These are phyloP conservation scores for Echria macrotheca DNA, from an alignment of 495 filamentous ascomycete genomes.

Conservation along the genomic window DNA sequence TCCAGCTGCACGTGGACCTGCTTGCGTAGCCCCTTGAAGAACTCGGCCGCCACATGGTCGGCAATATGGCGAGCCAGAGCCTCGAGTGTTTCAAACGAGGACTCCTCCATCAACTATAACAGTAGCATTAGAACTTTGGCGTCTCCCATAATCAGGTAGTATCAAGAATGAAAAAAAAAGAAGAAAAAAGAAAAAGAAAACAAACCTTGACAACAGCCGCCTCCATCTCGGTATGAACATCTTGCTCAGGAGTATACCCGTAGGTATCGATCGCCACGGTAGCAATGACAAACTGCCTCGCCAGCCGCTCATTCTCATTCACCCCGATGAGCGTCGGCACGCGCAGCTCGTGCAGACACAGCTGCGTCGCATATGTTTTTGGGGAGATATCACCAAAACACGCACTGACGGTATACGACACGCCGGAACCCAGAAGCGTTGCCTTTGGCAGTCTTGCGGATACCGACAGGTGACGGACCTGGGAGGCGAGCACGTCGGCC, in stretches of 20 bases:
- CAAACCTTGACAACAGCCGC: conserved; percentile 44
- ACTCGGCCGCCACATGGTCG: conserved; percentile 31
- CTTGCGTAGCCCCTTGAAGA: conserved; percentile 17
- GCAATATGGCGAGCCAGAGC: conserved; percentile 47
- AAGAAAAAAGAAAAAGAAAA: not conserved
- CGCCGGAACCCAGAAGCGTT: conserved; percentile 42
- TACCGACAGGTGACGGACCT: conserved; percentile 34
- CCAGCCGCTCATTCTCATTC: conserved; percentile 51
- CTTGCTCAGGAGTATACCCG: conserved; percentile 19
- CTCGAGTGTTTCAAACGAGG: conserved; percentile 60
- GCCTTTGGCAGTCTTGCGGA: conserved; percentile 48
- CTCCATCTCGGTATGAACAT: conserved; percentile 46
- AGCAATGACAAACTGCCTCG: conserved; percentile 53
- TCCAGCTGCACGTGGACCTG: conserved; percentile 47
- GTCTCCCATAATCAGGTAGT: not conserved
- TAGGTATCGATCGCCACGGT: conserved; percentile 50
- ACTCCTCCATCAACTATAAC: conserved; percentile 46
- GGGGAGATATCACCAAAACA: conserved; percentile 22
- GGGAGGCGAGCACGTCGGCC: conserved; percentile 10
- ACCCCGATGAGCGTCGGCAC: conserved; percentile 57
- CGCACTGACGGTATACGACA: conserved; percentile 37
- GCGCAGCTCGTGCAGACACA: conserved; percentile 40
- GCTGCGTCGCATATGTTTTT: conserved; percentile 24
- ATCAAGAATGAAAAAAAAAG: not conserved
- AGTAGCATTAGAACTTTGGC: conserved; percentile 11